A percentile compares a stretch with the other conserved stretches of the same genome.
phyloP scores from a whole-genome alignment of 306 rosid species.

The Medicago ruthenica region DNA sequence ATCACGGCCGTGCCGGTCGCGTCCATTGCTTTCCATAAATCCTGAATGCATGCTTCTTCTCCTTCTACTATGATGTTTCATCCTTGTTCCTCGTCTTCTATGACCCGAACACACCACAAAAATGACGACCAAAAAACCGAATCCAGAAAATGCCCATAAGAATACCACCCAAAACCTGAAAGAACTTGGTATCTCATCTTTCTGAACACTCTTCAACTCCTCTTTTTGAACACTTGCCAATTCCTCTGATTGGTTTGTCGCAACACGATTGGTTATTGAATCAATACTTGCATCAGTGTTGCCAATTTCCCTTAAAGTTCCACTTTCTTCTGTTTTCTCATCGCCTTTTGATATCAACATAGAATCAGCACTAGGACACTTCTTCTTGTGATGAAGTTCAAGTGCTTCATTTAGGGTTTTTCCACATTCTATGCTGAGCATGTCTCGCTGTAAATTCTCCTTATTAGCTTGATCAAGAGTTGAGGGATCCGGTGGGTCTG shows the following conservation, averaged over 20 bases:
- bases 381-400: conserved; percentile 67
- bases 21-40: conserved; percentile 63
- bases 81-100: conserved; percentile 62
- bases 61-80: conserved; percentile 65
- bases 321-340: conserved; percentile 39
- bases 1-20: conserved; percentile 59
- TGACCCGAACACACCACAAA: conserved; percentile 62
- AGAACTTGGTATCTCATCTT: conserved; percentile 67
- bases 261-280: conserved; percentile 37
- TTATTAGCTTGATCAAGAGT: conserved; percentile 53
- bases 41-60: conserved; percentile 69
- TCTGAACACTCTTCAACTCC: conserved; percentile 39
- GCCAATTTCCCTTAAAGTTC: conserved; percentile 60
- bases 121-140: conserved; percentile 67
- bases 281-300: conserved; percentile 46
- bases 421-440: conserved; percentile 87
- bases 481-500: conserved; percentile 78
- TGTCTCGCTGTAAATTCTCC: conserved; percentile 54
- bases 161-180: conserved; percentile 78
- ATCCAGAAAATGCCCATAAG: conserved; percentile 82
- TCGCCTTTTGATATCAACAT: conserved; percentile 49
- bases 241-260: conserved; percentile 47
- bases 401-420: conserved; percentile 84
- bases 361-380: conserved; percentile 60
- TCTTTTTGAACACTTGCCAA: conserved; percentile 48